Percentiles rank a stretch among this genome's conserved stretches.
phyloP scores from a whole-genome alignment of 306 rosid genomes.

The Trifolium dubium region DNA sequence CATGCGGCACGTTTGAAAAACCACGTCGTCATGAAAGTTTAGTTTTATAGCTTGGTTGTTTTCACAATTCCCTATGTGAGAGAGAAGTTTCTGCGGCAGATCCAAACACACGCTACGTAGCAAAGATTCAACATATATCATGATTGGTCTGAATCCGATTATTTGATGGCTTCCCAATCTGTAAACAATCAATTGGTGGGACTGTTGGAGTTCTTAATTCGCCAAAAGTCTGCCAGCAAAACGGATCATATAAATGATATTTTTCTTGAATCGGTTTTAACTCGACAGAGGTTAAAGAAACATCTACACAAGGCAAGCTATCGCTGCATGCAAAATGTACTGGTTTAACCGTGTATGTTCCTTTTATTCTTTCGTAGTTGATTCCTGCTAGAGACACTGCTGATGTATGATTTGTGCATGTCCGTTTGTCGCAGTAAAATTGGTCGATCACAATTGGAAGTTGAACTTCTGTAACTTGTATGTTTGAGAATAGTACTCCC shows the following conservation, averaged over 20 bases:
- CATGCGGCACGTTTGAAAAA: not conserved
- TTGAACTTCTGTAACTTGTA: constrained; percentile 87
- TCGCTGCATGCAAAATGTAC: constrained; percentile 97
- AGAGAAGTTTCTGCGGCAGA: not conserved
- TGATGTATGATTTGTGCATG: constrained; percentile 74
- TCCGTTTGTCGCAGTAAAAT: constrained; percentile 85
- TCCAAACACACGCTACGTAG: not conserved
- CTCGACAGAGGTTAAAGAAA: constrained; percentile 75
- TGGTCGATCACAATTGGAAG: constrained; percentile 96
- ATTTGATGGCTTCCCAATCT: constrained; percentile 81
- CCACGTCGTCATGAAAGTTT: not conserved
- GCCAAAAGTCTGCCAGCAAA: constrained; percentile 95
- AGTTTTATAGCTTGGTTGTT: not conserved
- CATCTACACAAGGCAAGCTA: constrained; percentile 81
- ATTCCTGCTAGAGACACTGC: constrained; percentile 92
- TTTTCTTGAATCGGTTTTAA: constrained; percentile 77
- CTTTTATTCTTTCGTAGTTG: constrained; percentile 84
- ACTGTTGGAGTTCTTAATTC: constrained; percentile 77
- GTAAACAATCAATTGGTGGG: constrained; percentile 85
- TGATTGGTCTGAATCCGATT: constrained; percentile 73
- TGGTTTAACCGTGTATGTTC: constrained; percentile 87
- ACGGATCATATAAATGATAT: constrained; percentile 78
- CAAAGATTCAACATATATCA: constrained; percentile 64
- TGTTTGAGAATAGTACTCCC: constrained; percentile 86
- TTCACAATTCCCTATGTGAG: not conserved